Evolutionary conservation across 495 filamentous ascomycete species (phyloP).

Genomic region (Daldinia decipiens): DNA sequence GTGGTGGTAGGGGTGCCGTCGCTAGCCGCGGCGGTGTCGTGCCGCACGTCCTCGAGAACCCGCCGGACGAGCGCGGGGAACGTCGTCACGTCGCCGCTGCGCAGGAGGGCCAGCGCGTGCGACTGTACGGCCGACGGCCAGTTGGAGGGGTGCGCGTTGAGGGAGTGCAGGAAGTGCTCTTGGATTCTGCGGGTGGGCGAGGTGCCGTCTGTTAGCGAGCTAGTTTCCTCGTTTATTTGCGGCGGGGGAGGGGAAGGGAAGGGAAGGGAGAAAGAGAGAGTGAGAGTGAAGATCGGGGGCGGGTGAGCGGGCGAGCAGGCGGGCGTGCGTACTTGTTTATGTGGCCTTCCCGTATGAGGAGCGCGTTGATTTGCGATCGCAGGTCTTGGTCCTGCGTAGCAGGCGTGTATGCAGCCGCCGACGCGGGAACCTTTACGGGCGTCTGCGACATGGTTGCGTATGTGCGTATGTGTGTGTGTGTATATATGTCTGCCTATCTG

Average conservation of each 20-base stretch:
- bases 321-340: slow-evolving; percentile 53
- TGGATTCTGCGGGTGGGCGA: slow-evolving; percentile 57
- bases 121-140: slow-evolving; percentile 64
- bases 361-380: slow-evolving; percentile 62
- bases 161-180: slow-evolving; percentile 64
- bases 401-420: slow-evolving; percentile 60
- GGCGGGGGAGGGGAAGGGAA: neutral
- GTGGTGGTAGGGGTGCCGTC: neutral
- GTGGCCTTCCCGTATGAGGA: slow-evolving; percentile 60
- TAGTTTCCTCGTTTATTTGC: neutral
- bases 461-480: too few relatives aligned
- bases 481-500: too few relatives aligned
- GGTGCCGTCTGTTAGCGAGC: slow-evolving; percentile 19
- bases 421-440: slow-evolving; percentile 62
- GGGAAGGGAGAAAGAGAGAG: neutral
- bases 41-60: slow-evolving; percentile 64
- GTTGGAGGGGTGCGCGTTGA: slow-evolving; percentile 61
- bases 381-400: slow-evolving; percentile 63
- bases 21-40: slow-evolving; percentile 52
- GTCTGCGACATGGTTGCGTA: slow-evolving; percentile 47
- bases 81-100: slow-evolving; percentile 61
- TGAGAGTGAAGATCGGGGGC: too few relatives aligned
- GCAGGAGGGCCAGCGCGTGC: slow-evolving; percentile 63
- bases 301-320: too few relatives aligned
- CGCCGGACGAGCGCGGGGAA: slow-evolving; percentile 63